A percentile compares a stretch with the other conserved stretches of the same genome.
phyloP scores from a whole-genome alignment of 129 eudicot species.

The Ambrosia artemisiifolia region DNA sequence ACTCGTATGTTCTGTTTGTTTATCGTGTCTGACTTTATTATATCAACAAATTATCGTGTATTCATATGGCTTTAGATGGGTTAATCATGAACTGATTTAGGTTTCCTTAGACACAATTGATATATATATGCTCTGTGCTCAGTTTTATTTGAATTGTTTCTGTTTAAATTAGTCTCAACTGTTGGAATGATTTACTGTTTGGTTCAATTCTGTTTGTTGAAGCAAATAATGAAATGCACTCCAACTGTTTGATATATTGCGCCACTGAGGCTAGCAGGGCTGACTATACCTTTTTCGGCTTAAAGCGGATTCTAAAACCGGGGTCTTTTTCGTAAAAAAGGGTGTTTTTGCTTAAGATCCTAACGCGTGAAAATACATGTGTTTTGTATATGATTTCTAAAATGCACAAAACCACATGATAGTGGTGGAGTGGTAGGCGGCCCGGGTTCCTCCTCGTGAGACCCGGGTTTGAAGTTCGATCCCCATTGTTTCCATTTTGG shows the following conservation, averaged over 20 bases:
- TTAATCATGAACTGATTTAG: background rate
- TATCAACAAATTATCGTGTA: background rate
- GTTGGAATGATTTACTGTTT: background rate
- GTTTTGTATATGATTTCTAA: no score
- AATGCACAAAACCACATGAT: no score
- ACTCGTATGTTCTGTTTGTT: background rate
- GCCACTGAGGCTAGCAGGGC: background rate
- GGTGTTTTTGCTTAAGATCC: no score
- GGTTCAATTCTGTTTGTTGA: background rate
- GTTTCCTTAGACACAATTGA: background rate
- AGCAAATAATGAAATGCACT: constrained; percentile 8
- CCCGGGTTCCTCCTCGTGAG: no score
- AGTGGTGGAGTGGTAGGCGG: no score
- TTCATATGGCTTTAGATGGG: constrained; percentile 3
- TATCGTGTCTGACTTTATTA: background rate
- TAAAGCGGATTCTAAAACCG: no score
- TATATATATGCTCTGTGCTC: background rate
- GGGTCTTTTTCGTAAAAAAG: no score
- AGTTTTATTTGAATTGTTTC: background rate
- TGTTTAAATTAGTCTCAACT: background rate
- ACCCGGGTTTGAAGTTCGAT: no score
- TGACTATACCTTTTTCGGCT: no score
- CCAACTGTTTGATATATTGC: constrained; percentile 25
- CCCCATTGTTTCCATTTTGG: no score
- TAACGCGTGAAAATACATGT: no score